These are phyloP conservation scores for Cochlearia excelsa DNA, from an alignment of 345 rosid species.

Conservation along the genomic window DNA sequence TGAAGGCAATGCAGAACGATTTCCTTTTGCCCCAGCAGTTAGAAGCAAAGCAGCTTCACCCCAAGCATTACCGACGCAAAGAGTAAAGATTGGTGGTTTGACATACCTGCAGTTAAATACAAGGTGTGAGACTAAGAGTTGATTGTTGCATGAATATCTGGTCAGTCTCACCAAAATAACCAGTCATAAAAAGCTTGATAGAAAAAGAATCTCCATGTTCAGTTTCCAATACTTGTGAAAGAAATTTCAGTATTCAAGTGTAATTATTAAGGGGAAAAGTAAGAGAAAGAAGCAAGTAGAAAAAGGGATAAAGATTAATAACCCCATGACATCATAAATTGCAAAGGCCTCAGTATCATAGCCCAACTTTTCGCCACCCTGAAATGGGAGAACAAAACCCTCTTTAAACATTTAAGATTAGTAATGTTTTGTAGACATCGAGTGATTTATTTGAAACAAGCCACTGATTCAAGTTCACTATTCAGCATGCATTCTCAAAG, in stretches of 20 bases:
- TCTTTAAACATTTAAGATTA: slow-evolving; percentile 10
- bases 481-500: slow-evolving; percentile 6
- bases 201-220: slow-evolving; percentile 4
- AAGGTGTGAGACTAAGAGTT: slow-evolving; percentile 7
- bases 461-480: slow-evolving; percentile 3
- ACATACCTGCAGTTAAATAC: slow-evolving; percentile 52
- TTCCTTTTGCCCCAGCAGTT: slow-evolving; percentile 45
- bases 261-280: too few relatives aligned
- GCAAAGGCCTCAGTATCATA: slow-evolving; percentile 94
- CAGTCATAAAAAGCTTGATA: slow-evolving; percentile 1
- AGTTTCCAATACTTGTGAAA: slow-evolving; percentile 2
- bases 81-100: slow-evolving; percentile 86
- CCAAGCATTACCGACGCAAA: slow-evolving; percentile 98
- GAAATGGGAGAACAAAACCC: slow-evolving; percentile 26
- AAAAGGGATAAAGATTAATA: slow-evolving; percentile 22
- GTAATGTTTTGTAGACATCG: not conserved
- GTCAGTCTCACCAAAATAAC: too few relatives aligned
- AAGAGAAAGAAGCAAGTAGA: too few relatives aligned
- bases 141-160: slow-evolving; percentile 7
- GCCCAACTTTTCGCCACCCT: slow-evolving; percentile 61
- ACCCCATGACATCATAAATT: slow-evolving; percentile 90
- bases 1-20: slow-evolving; percentile 43
- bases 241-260: slow-evolving; percentile 5
- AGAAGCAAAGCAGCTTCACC: slow-evolving; percentile 92
- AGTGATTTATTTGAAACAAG: too few relatives aligned